Evolutionary conservation across 805 yeast genomes (phyloP), one percentile per base, ranked within the genome.

Genomic region (Diddensiella santjacobensis): DNA sequence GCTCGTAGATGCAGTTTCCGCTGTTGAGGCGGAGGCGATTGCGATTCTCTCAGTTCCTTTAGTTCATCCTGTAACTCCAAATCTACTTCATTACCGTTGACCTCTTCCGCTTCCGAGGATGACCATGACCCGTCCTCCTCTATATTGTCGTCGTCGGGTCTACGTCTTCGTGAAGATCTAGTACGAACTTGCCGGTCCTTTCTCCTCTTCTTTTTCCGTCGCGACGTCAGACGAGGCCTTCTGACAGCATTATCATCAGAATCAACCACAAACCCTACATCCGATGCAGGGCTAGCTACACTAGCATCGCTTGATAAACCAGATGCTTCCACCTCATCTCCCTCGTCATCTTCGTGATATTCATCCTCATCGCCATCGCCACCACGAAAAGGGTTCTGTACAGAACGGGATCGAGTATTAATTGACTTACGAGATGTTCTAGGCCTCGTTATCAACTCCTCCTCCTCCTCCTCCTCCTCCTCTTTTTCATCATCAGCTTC

Each of bases 1-100:
- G 81, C 83, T 45, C 90, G 73, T 19, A 83, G 65, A 3, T 66
- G 65, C 47, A 57, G 59, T 23, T 58, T 57, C 24, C 64, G 54
- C 31, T 26, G 31, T 26, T 8, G 31, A 8, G 8, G 31, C 20
- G 73, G 65, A 2, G 83, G 51, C 3, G 55, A 43, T 17, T 35
- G 38, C 3, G 47, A 15, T n/a, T 58, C 62, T 1, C 50, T 53
- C 41, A 56, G 33, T 33, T 59, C 63, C 17, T 51, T 55, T 31
- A 53, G 31, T 31, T 48, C 48, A 19, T 48, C 47, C 18, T 11
- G 43, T 6, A 35, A 17, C 3, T 33, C 30, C 20, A 48, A 30
- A 11, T 33, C 35, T 13, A 44, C 42, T 24, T 35, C 49, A 3
- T 24, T 42, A 15, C 43, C 56, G 2, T 42, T 44, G 18, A n/a